These are phyloP conservation scores for Lecanicillium sp. DNA, from an alignment of 2,329 filamentous ascomycete genomes.

Conservation along the genomic window DNA sequence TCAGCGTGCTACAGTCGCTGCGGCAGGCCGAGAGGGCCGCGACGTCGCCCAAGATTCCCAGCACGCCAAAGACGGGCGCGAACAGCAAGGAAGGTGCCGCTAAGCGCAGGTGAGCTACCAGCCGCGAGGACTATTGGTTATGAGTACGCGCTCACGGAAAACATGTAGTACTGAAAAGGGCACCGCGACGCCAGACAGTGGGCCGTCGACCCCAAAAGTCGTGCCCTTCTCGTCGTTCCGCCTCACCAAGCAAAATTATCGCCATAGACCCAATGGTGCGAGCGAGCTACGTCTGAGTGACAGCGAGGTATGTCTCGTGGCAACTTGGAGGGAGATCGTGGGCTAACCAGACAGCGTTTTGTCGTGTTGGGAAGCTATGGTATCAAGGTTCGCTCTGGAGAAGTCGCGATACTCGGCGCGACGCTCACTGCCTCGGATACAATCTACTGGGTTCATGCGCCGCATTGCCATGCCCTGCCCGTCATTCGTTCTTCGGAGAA, in stretches of 20 bases:
- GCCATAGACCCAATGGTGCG: slow-evolving; percentile 32
- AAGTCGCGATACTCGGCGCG: slow-evolving; percentile 60
- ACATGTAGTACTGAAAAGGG: neutral
- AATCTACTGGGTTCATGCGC: slow-evolving; percentile 55
- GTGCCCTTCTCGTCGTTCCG: slow-evolving; percentile 41
- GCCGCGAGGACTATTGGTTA: neutral
- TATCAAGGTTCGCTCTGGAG: slow-evolving; percentile 54
- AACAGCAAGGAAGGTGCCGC: neutral
- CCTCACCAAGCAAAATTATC: slow-evolving; percentile 38
- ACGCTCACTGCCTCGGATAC: slow-evolving; percentile 44
- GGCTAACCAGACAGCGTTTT: slow-evolving; percentile 42
- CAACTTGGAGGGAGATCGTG: slow-evolving; percentile 5
- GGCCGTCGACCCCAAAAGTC: neutral
- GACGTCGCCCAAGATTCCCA: slow-evolving; percentile 3
- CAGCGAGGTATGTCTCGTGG: slow-evolving; percentile 39
- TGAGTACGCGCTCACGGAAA: neutral
- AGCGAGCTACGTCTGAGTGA: slow-evolving; percentile 38
- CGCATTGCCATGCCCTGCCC: slow-evolving; percentile 64
- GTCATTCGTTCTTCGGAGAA: slow-evolving; percentile 52
- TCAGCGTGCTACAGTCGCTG: slow-evolving; percentile 10
- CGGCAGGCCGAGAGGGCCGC: neutral
- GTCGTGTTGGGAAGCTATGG: slow-evolving; percentile 64
- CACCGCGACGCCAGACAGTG: neutral
- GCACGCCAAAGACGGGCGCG: neutral
- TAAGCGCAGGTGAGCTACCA: neutral